These are phyloP conservation scores for Croton laevigatus DNA, from an alignment of 441 rosid species.

Conservation along the genomic window DNA sequence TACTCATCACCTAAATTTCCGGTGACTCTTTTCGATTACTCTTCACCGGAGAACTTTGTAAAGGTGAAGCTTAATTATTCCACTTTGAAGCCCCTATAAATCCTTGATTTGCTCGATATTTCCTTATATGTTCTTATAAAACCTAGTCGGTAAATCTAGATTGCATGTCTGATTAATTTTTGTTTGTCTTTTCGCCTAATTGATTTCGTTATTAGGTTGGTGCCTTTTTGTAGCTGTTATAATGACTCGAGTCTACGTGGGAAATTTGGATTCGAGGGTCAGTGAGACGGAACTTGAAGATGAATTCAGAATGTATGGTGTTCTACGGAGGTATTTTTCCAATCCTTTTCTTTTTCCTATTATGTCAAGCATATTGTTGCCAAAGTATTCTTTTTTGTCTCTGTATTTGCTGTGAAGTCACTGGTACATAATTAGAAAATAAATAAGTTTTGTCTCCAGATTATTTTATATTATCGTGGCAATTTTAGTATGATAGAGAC, in stretches of 20 bases:
- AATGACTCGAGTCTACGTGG: constrained; percentile 76
- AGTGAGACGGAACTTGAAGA: constrained; percentile 79
- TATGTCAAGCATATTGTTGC: neutral
- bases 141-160: neutral
- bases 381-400: neutral
- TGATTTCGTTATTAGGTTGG: constrained; percentile 6
- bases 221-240: constrained; percentile 11
- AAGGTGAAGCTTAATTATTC: neutral
- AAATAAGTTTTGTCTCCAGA: neutral
- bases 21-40: neutral
- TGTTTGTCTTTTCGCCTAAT: neutral
- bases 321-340: constrained; percentile 51
- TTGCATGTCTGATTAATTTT: neutral
- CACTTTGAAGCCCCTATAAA: neutral
- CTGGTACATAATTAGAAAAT: neutral
- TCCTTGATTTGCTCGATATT: neutral
- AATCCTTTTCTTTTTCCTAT: neutral
- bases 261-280: constrained; percentile 70
- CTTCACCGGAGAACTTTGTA: neutral
- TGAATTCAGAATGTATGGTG: constrained; percentile 70
- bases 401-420: neutral
- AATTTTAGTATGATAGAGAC: neutral
- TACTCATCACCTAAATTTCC: neutral
- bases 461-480: neutral
- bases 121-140: neutral